Base-by-base conservation (phyloP, 2,329 filamentous ascomycete genomes). In the Colletotrichum liaoningense region DNA sequence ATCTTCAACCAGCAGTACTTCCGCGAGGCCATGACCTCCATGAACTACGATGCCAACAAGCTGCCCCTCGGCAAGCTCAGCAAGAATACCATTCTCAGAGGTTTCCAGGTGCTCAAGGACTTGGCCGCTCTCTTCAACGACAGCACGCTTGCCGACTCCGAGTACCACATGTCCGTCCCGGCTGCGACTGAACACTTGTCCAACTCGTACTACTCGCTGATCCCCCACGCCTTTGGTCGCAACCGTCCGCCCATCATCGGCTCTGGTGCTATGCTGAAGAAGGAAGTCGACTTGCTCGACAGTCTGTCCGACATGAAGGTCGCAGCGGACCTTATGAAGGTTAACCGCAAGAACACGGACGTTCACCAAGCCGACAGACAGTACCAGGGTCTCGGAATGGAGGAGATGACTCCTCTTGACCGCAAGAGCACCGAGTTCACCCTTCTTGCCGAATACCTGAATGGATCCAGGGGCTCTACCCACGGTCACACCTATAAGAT, bases 271-370 rank as follows among this genome's bases (percentile, higher is more conserved):
- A 82, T 88, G 76, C 88, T 97, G 77, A 95, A 95, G 83, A 88
- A 84, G 77, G 95, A 97, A 83, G 89, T 96, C 76, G 93, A 94
- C 57, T 87, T 97, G 76, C 88, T 97, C 1, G 94, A 97, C 78
- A 93, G 91, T 74, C 84, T 97, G 79, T 92, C 91, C 2, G 94
- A 97, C 78, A 96, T 97, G 93, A 95, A 95, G 82, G 92, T 94
- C 73, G 92, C 94, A 1, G 90, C 91, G 26, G 88, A 92, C 30
- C 93, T 97, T 79, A 92, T 97, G 88, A 95, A 94, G 82, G 84
- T 87, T 4, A 88, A 90, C 49, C 82, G 80, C 57, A 84, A 86
- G 74, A 67, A 30, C 11, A 28, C 59, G 8, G 85, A 87, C 69
- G 78, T 94, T 19, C 90, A 95, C 77, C 85, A 87, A 16, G 86